These are phyloP conservation scores for Schizochytrium sp. DNA, from an alignment of 108 stramenopile species.

Conservation along the genomic window DNA sequence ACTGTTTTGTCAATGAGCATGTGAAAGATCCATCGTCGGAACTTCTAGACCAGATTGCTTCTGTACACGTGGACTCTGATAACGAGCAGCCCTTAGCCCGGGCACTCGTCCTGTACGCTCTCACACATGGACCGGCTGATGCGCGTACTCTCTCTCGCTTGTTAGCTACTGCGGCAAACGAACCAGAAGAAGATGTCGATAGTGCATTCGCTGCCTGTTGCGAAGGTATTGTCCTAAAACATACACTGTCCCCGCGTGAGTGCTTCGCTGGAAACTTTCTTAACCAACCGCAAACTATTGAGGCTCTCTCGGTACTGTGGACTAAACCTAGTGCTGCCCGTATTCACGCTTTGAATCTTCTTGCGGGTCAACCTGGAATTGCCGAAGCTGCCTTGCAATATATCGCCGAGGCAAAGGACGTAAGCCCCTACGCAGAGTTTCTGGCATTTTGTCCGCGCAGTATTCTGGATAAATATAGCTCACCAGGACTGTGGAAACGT, in stretches of 20 bases:
- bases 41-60: not conserved
- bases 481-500: not conserved
- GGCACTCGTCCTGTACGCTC: slow-evolving; percentile 18
- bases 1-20: not conserved
- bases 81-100: not conserved
- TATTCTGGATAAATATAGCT: not conserved
- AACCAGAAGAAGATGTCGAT: not conserved
- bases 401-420: not conserved
- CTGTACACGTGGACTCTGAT: not conserved
- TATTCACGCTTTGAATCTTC: not conserved
- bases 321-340: not conserved
- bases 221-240: not conserved
- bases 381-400: not conserved
- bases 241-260: not conserved
- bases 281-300: not conserved
- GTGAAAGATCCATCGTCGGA: not conserved
- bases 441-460: not conserved
- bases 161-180: not conserved
- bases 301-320: not conserved
- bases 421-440: not conserved
- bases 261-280: not conserved
- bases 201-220: not conserved
- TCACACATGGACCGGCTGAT: not conserved
- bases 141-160: not conserved
- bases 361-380: not conserved